phyloP scores from a whole-genome alignment of 345 rosid genomes.

The Salix purpurea region DNA sequence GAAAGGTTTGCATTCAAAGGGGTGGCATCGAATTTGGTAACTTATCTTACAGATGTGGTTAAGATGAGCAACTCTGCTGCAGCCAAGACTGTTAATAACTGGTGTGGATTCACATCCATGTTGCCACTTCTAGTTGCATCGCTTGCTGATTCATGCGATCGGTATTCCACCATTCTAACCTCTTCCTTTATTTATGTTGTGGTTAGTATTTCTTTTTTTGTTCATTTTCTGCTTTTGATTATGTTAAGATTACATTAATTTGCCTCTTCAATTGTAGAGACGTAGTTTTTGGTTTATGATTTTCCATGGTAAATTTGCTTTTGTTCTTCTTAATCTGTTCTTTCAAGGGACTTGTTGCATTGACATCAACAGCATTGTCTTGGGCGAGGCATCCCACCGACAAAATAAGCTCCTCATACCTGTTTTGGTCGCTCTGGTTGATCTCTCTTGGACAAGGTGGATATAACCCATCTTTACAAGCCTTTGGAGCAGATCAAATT shows the following conservation, averaged over 20 bases:
- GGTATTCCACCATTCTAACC: constrained; percentile 63
- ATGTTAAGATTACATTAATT: background rate
- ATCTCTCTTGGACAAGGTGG: constrained; percentile 83
- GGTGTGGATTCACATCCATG: constrained; percentile 88
- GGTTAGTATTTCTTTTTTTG: constrained; percentile 32
- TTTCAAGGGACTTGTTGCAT: constrained; percentile 70
- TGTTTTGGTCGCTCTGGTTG: constrained; percentile 65
- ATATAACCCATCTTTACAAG: constrained; percentile 83
- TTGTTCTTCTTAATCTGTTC: background rate
- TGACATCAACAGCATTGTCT: constrained; percentile 71
- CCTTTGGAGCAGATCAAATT: constrained; percentile 88
- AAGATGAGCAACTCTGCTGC: constrained; percentile 84
- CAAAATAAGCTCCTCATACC: constrained; percentile 44
- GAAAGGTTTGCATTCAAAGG: constrained; percentile 98
- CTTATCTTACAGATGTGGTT: constrained; percentile 75
- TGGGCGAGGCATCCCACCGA: constrained; percentile 41
- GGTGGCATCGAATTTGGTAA: constrained; percentile 85
- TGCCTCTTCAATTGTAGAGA: background rate
- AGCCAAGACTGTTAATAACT: constrained; percentile 79
- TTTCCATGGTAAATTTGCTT: constrained; percentile 1
- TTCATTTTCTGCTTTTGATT: background rate
- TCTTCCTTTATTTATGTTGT: constrained; percentile 70
- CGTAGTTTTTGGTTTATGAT: background rate
- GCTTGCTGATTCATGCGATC: constrained; percentile 77
- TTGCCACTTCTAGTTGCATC: constrained; percentile 81